phyloP scores from a whole-genome alignment of 306 rosid genomes.

The Vigna trinervia region DNA sequence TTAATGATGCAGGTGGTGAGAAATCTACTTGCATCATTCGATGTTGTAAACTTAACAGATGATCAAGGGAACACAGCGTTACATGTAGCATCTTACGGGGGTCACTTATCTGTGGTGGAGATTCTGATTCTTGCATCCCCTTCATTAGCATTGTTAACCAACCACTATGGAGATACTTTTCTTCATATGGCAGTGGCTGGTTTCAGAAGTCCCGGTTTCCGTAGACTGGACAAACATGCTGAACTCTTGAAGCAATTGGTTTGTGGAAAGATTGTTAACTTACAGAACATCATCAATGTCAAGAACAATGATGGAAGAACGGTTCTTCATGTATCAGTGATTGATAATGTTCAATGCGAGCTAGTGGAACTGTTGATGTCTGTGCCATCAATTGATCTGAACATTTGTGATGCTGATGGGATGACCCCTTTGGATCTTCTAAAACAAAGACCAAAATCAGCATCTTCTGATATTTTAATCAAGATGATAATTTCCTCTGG shows the following conservation, averaged over 20 bases:
- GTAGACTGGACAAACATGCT: conserved; percentile 73
- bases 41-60: conserved; percentile 69
- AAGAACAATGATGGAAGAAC: conserved; percentile 87
- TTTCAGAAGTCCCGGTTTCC: conserved; percentile 83
- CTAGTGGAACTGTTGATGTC: conserved; percentile 77
- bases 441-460: conserved; percentile 62
- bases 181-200: conserved; percentile 92
- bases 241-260: conserved; percentile 71
- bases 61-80: conserved; percentile 79
- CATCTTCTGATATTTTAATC: conserved; percentile 77
- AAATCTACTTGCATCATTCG: conserved; percentile 62
- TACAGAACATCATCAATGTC: conserved; percentile 61
- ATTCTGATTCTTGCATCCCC: conserved; percentile 63
- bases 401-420: conserved; percentile 64
- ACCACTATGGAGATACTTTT: conserved; percentile 82
- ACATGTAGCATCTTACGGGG: conserved; percentile 81
- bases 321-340: conserved; percentile 77
- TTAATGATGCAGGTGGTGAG: conserved; percentile 70
- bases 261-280: conserved; percentile 48
- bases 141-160: conserved; percentile 53
- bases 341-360: conserved; percentile 60
- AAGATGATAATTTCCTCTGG: conserved; percentile 74
- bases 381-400: conserved; percentile 69
- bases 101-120: conserved; percentile 71
- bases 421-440: conserved; percentile 87